Evolutionary conservation across 257 asterid species (phyloP).

Genomic region (Solanum chiquidenum): DNA sequence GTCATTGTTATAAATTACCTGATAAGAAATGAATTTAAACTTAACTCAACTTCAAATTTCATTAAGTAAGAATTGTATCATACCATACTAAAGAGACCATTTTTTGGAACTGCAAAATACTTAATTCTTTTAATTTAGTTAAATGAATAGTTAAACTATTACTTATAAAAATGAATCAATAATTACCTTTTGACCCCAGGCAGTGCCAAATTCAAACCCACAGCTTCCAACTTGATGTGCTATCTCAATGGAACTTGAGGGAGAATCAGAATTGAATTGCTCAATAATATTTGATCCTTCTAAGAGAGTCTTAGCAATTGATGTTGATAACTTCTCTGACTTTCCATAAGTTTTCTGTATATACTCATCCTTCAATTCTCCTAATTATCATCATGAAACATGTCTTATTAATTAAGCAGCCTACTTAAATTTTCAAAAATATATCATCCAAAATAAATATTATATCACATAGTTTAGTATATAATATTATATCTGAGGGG

Average conservation of each 20-base stretch:
- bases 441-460: no score
- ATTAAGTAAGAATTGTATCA: background rate
- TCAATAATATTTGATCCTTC: background rate
- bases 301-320: slow-evolving; percentile 3
- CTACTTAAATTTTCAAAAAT: no score
- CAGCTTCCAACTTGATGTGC: slow-evolving; percentile 17
- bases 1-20: no score
- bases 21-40: background rate
- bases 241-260: slow-evolving; percentile 1
- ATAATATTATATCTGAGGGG: no score
- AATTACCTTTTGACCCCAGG: slow-evolving; percentile 27
- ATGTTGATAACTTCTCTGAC: slow-evolving; percentile 4
- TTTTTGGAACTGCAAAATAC: background rate
- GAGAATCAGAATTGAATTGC: background rate
- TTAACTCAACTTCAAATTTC: background rate
- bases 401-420: background rate
- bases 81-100: background rate
- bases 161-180: background rate
- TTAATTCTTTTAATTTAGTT: no score
- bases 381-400: background rate
- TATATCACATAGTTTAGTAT: no score
- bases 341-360: slow-evolving; percentile 10
- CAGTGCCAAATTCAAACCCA: slow-evolving; percentile 13
- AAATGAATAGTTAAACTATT: background rate
- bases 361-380: background rate